Evolutionary conservation across 2,329 filamentous ascomycete genomes (phyloP), one percentile per base, ranked within the genome.

Genomic region (Aspergillus luchuensis): DNA sequence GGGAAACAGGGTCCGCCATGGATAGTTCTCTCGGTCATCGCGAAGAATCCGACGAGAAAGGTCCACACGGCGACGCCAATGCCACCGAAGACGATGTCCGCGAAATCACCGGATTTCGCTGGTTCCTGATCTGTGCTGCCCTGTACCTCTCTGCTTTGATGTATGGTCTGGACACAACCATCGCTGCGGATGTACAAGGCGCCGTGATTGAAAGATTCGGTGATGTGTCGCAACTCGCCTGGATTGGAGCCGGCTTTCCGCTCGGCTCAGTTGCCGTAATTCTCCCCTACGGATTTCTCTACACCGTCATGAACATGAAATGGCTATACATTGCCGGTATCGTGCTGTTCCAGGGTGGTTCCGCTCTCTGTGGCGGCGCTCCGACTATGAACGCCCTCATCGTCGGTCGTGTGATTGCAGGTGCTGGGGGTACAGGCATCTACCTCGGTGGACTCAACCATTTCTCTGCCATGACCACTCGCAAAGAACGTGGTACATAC

Each of bases 361-460:
- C 58, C 30, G 71, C 78, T 0, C 57, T 81, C 0, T 81, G 79
- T 55, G 81, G 80, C 8, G 78, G 71, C 0, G 78, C 80, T 0
- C 77, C 76, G 0, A 76, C 61, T 17, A 79, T 81, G 67, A 66
- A 76, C 47, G 78, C 78, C n/a, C 61, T 84, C n/a, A 85, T 85
- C 49, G 66, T 73, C 6, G 76, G 74, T 3, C 71, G 76, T 25
- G 72, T 69, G 7, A 64, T 75, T 8, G 64, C 64, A 52, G 73
- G 75, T 6, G 58, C 69, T 13, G 70, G 73, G 1, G 73, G 73
- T 13, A 59, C 60, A 5, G 72, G 74, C 11, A 66, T 74, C 49
- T 77, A 76, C 54, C 57, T 2, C 6, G 59, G 60, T 4, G 57
- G 53, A 38, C 21, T 60, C 3, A 60, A 54, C 11, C 57, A 57